Percentiles rank a stretch among this genome's conserved stretches.
phyloP scores from a whole-genome alignment of 257 asterid genomes.

The Asclepias syriaca region DNA sequence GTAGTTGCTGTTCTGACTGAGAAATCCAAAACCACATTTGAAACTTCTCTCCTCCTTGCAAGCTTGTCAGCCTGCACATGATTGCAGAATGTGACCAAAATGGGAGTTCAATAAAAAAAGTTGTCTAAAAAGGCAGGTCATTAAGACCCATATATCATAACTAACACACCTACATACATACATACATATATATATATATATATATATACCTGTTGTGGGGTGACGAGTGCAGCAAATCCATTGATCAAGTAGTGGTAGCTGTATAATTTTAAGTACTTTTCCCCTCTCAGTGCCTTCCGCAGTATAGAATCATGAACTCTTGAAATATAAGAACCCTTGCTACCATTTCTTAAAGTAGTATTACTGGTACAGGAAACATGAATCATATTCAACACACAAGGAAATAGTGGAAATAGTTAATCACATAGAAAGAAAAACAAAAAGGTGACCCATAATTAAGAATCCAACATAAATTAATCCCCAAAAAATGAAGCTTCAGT shows the following conservation, averaged over 20 bases:
- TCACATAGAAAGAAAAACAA: neutral
- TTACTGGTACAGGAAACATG: constrained; percentile 45
- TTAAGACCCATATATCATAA: neutral
- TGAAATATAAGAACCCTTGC: constrained; percentile 39
- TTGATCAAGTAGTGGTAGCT: constrained; percentile 90
- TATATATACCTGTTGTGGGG: constrained; percentile 62
- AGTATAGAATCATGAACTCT: constrained; percentile 71
- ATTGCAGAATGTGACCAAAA: neutral
- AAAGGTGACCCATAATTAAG: neutral
- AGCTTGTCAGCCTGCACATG: constrained; percentile 67
- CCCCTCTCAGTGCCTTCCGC: constrained; percentile 53
- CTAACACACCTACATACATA: neutral
- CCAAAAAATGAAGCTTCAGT: neutral
- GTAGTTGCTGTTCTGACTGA: constrained; percentile 86
- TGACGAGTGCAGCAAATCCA: constrained; percentile 89
- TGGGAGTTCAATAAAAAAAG: neutral
- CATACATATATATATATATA: neutral
- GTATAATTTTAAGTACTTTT: constrained; percentile 79
- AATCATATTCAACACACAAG: constrained; percentile 1
- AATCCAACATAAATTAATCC: neutral
- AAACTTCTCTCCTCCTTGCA: constrained; percentile 65
- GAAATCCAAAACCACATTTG: constrained; percentile 77
- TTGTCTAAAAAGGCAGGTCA: neutral
- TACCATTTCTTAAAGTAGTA: constrained; percentile 34
- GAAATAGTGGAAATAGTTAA: constrained; percentile 5